phyloP scores from a whole-genome alignment of 306 rosid species.

The Dryas drummondii region DNA sequence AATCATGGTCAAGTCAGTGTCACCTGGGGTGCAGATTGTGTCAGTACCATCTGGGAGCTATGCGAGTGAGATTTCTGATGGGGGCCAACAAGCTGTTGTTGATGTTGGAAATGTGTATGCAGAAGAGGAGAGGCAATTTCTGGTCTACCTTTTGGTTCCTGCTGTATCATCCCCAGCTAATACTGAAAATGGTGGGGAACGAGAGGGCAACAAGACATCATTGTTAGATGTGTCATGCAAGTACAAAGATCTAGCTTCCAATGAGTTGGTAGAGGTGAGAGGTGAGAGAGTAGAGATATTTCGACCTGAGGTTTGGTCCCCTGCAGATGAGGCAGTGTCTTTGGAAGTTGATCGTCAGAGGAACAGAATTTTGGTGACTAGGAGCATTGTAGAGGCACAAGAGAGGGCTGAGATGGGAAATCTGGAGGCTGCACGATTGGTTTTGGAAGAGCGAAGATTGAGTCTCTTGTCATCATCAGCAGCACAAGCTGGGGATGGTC shows the following conservation, averaged over 20 bases:
- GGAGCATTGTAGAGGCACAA: slow-evolving; percentile 10
- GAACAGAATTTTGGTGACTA: slow-evolving; percentile 12
- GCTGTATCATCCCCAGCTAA: not conserved
- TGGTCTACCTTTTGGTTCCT: slow-evolving; percentile 27
- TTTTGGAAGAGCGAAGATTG: slow-evolving; percentile 1
- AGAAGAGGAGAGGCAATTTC: slow-evolving; percentile 32
- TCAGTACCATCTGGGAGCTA: slow-evolving; percentile 11
- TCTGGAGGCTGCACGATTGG: slow-evolving; percentile 1
- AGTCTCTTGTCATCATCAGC: not conserved
- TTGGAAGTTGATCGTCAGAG: slow-evolving; percentile 17
- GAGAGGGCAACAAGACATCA: not conserved
- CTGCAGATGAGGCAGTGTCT: slow-evolving; percentile 8
- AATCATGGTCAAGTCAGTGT: slow-evolving; percentile 23
- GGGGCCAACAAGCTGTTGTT: slow-evolving; percentile 17
- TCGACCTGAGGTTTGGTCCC: slow-evolving; percentile 10
- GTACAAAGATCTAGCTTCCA: slow-evolving; percentile 15
- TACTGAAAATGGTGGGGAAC: not conserved
- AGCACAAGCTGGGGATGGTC: slow-evolving; percentile 19
- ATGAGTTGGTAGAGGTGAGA: slow-evolving; percentile 2
- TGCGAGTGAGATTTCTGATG: slow-evolving; percentile 16
- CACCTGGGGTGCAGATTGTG: slow-evolving; percentile 9
- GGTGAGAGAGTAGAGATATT: not conserved
- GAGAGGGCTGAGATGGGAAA: slow-evolving; percentile 7
- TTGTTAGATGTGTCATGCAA: slow-evolving; percentile 1
- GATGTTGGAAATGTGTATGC: slow-evolving; percentile 28